Percentiles rank a stretch among this genome's conserved stretches.
phyloP scores from a whole-genome alignment of 73 alveolate species.

The Symbiodinium natans region DNA sequence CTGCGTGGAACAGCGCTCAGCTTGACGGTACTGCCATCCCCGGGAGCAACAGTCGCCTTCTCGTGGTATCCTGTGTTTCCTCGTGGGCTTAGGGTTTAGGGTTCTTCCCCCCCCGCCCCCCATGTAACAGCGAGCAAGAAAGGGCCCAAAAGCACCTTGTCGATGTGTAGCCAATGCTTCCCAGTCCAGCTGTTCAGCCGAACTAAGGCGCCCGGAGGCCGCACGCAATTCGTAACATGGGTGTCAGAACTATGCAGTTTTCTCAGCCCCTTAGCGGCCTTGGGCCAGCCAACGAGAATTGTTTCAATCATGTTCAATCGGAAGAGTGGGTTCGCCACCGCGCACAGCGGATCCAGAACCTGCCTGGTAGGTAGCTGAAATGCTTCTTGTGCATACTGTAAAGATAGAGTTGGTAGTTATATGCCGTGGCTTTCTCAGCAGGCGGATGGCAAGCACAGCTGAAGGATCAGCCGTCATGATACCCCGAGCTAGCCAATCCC shows the following conservation, averaged over 20 bases:
- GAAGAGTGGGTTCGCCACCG: background rate
- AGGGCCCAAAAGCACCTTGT: no score
- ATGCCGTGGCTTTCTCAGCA: constrained; percentile 6
- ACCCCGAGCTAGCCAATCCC: no score
- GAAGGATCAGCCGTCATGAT: background rate
- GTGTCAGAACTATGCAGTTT: background rate
- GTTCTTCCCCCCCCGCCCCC: no score
- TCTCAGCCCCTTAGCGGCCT: background rate
- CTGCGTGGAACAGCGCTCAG: background rate
- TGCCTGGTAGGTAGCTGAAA: constrained; percentile 3
- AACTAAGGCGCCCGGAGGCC: background rate
- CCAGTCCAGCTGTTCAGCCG: no score
- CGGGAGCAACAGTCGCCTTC: no score
- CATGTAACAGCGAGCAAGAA: no score
- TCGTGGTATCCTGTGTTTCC: no score
- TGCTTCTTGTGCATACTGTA: background rate
- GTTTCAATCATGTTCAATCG: background rate
- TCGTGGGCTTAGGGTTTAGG: no score
- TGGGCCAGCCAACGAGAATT: background rate
- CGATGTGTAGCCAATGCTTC: no score
- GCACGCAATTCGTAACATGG: background rate
- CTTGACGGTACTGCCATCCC: no score
- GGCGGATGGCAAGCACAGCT: background rate
- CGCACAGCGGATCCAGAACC: background rate
- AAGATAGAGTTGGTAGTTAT: background rate